Conservation (phyloP, 495 filamentous ascomycete genomes). For the Achaetomiella virescens region DNA sequence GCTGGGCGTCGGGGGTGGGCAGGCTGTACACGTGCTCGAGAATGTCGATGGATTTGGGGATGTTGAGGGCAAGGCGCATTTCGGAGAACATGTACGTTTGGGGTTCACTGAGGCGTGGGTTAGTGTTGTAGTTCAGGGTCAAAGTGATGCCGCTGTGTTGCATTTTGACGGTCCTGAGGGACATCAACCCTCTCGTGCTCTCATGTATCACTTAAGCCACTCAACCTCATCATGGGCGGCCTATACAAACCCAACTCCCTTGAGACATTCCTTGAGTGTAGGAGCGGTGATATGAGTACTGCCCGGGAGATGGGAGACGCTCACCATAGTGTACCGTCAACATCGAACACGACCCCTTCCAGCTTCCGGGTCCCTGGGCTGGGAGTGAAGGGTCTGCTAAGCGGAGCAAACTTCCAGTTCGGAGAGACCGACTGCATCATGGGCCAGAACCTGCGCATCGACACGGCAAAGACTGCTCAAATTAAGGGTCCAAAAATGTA, state of each 20-base stretch:
- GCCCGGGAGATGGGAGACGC: too few relatives aligned
- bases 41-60: constrained; percentile 69
- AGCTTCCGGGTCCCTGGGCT: constrained; percentile 47
- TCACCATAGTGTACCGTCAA: constrained; percentile 91
- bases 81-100: constrained; percentile 92
- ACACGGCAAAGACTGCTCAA: neutral
- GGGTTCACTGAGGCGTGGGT: constrained; percentile 54
- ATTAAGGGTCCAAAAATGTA: neutral
- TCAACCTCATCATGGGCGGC: neutral
- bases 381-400: constrained; percentile 20
- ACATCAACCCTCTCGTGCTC: too few relatives aligned
- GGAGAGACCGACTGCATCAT: constrained; percentile 31
- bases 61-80: constrained; percentile 67
- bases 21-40: constrained; percentile 78
- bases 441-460: constrained; percentile 30
- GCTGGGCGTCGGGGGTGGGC: constrained; percentile 50
- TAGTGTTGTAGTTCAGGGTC: neutral
- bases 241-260: neutral
- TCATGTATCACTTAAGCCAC: neutral
- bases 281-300: too few relatives aligned
- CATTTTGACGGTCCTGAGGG: neutral
- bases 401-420: constrained; percentile 25
- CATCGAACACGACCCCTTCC: constrained; percentile 85
- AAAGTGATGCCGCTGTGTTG: neutral
- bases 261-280: too few relatives aligned